A percentile compares a stretch with the other conserved stretches of the same genome.
phyloP scores from a whole-genome alignment of 169 alveolate species.

The Eimeria acervulina region DNA sequence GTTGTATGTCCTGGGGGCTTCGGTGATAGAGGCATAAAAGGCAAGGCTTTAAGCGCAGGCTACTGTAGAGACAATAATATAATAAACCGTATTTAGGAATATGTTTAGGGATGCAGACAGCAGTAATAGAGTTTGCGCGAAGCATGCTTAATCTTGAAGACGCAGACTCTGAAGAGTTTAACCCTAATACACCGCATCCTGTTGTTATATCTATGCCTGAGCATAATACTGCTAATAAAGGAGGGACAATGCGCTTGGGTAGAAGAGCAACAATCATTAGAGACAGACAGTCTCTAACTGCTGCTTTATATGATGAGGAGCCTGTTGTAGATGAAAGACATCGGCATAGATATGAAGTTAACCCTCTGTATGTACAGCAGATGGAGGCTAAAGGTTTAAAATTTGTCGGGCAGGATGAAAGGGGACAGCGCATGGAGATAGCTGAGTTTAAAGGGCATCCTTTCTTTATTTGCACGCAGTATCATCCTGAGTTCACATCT shows the following conservation, averaged over 20 bases:
- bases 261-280: slow-evolving; percentile 91
- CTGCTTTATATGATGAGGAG: slow-evolving; percentile 92
- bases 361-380: slow-evolving; percentile 41
- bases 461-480: slow-evolving; percentile 96
- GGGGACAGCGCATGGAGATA: slow-evolving; percentile 94
- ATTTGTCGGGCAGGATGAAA: slow-evolving; percentile 95
- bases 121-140: slow-evolving; percentile 90
- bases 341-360: slow-evolving; percentile 94
- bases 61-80: slow-evolving; percentile 91
- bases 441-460: slow-evolving; percentile 92
- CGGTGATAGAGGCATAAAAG: slow-evolving; percentile 97
- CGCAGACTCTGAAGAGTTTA: slow-evolving; percentile 90
- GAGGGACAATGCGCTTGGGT: slow-evolving; percentile 98
- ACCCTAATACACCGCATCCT: slow-evolving; percentile 80
- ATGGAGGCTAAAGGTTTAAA: slow-evolving; percentile 93
- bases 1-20: slow-evolving; percentile 98
- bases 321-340: slow-evolving; percentile 95
- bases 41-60: slow-evolving; percentile 92
- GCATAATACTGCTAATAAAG: slow-evolving; percentile 72
- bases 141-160: slow-evolving; percentile 85
- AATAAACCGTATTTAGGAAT: slow-evolving; percentile 92
- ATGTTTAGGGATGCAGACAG: slow-evolving; percentile 97
- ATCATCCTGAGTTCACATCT: slow-evolving; percentile 98
- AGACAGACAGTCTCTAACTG: slow-evolving; percentile 93
- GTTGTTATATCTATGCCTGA: slow-evolving; percentile 90